Percentiles rank a stretch among this genome's conserved stretches.
These are phyloP conservation scores for Stereocaulon alpinum DNA, from an alignment of 495 filamentous ascomycete genomes.

Conservation along the genomic window DNA sequence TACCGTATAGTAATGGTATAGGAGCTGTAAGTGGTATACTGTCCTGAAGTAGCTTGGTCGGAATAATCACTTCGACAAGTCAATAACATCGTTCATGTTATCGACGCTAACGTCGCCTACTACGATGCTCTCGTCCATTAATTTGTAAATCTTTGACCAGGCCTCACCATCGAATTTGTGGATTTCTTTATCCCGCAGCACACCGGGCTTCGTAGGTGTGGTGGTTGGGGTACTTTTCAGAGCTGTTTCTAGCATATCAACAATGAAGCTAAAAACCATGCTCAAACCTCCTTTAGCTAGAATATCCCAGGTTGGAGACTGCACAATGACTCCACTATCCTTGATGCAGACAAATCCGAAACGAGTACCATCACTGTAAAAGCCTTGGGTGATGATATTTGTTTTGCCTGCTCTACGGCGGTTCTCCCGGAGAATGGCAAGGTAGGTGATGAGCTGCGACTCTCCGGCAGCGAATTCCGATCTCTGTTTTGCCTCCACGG, in stretches of 20 bases:
- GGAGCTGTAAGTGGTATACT: neutral
- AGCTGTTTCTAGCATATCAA: neutral
- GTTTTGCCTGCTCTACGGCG: neutral
- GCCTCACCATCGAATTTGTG: neutral
- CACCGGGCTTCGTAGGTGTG: neutral
- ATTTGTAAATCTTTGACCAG: neutral
- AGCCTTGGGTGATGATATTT: neutral
- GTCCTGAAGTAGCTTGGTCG: neutral
- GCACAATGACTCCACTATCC: neutral
- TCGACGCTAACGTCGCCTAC: neutral
- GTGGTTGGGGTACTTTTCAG: neutral
- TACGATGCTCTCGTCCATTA: neutral
- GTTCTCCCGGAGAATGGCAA: slow-evolving; percentile 1
- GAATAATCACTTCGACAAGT: neutral
- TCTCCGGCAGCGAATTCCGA: neutral
- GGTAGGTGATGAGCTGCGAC: neutral
- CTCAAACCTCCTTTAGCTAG: neutral
- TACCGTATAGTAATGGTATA: neutral
- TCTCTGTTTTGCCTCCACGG: slow-evolving; percentile 1
- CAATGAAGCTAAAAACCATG: slow-evolving; percentile 1
- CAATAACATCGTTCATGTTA: neutral
- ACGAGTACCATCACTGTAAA: slow-evolving; percentile 1
- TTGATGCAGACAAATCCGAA: slow-evolving; percentile 1
- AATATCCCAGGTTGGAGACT: slow-evolving; percentile 2
- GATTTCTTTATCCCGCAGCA: neutral